These are phyloP conservation scores for Tetrahymena borealis DNA, from an alignment of 73 alveolate species.

Conservation along the genomic window DNA sequence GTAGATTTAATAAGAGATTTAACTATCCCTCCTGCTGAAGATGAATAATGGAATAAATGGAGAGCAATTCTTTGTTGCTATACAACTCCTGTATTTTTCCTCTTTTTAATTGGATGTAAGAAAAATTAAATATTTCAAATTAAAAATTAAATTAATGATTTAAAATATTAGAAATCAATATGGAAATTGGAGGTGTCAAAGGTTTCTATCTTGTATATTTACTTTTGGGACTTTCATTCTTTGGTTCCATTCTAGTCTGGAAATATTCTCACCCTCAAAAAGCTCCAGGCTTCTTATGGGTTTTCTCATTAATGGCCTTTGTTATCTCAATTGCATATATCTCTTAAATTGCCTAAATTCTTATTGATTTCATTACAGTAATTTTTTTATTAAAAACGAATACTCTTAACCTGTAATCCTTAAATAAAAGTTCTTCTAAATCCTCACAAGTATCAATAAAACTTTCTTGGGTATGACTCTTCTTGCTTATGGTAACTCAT, in stretches of 20 bases:
- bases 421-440: slow-evolving; percentile 6
- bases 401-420: neutral
- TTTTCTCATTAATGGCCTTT: neutral
- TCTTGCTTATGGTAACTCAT: slow-evolving; percentile 37
- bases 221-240: neutral
- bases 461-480: slow-evolving; percentile 35
- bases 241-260: neutral
- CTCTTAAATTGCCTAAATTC: neutral
- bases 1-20: slow-evolving; percentile 59
- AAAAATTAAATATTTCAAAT: neutral
- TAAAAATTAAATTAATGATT: neutral
- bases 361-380: neutral
- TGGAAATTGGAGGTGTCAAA: neutral
- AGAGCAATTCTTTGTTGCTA: slow-evolving; percentile 46
- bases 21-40: slow-evolving; percentile 61
- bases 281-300: neutral
- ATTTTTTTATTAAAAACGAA: neutral
- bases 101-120: slow-evolving; percentile 28
- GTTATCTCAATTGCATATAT: neutral
- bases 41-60: slow-evolving; percentile 46
- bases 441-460: slow-evolving; percentile 12
- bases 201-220: neutral
- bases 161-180: neutral
- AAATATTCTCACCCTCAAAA: neutral
- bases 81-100: slow-evolving; percentile 30